phyloP scores from a whole-genome alignment of 1,284 basidiomycete species.

The Erythrobasidium hasegawianum region DNA sequence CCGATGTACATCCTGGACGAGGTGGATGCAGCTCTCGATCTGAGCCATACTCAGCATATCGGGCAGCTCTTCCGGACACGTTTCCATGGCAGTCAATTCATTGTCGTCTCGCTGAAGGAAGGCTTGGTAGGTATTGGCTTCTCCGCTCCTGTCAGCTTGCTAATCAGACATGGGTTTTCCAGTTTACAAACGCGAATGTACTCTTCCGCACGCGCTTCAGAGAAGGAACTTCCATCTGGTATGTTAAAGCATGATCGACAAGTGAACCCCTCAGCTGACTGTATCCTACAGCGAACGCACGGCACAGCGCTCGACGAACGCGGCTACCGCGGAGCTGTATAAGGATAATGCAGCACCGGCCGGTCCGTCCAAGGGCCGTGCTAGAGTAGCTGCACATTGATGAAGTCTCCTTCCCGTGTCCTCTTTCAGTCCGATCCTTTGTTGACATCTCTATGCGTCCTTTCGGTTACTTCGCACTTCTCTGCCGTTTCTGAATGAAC shows the following conservation, averaged over 20 bases:
- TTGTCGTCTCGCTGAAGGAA: slow-evolving; percentile 95
- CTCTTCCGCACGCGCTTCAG: slow-evolving; percentile 71
- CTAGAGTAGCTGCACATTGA: slow-evolving; percentile 13
- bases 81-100: slow-evolving; percentile 98
- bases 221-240: slow-evolving; percentile 47
- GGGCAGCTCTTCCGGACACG: slow-evolving; percentile 91
- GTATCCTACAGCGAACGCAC: slow-evolving; percentile 20
- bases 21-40: slow-evolving; percentile 61
- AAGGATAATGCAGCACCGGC: slow-evolving; percentile 6
- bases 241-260: too few relatives aligned
- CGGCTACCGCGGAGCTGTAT: slow-evolving; percentile 23
- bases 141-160: too few relatives aligned
- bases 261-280: too few relatives aligned
- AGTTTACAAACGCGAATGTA: slow-evolving; percentile 94
- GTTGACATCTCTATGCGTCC: too few relatives aligned
- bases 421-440: too few relatives aligned
- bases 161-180: too few relatives aligned
- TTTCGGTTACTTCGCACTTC: too few relatives aligned
- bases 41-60: slow-evolving; percentile 91
- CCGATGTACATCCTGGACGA: slow-evolving; percentile 99
- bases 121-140: slow-evolving; percentile 56
- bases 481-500: too few relatives aligned
- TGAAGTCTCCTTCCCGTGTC: too few relatives aligned
- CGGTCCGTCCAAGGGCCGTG: background rate
- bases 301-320: slow-evolving; percentile 27